These are phyloP conservation scores for Venturia aucupariae DNA, from an alignment of 2,329 filamentous ascomycete species.

Conservation along the genomic window DNA sequence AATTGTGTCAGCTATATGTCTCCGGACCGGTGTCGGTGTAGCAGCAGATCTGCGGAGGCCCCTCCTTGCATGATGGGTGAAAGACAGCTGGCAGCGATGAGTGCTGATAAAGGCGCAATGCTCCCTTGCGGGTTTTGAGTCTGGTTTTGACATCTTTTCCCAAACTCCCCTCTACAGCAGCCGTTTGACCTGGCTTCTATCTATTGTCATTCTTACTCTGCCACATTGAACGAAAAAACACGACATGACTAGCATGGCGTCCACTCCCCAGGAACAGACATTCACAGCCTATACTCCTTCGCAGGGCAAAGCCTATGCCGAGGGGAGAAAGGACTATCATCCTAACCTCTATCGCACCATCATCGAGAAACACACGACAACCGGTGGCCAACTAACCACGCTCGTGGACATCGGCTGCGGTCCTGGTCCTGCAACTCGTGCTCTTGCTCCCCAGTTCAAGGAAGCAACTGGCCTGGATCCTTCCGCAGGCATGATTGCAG, in stretches of 20 bases:
- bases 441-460: constrained; percentile 38
- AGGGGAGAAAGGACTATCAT: constrained; percentile 35
- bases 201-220: neutral
- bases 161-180: too few species aligned
- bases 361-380: constrained; percentile 37
- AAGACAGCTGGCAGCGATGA: too few species aligned
- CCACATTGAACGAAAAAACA: neutral
- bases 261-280: constrained; percentile 21
- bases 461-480: constrained; percentile 43
- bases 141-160: too few species aligned
- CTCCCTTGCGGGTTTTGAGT: neutral
- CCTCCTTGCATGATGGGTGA: neutral
- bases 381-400: constrained; percentile 34
- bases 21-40: neutral
- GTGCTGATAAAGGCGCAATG: neutral
- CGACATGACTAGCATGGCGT: neutral
- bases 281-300: constrained; percentile 38
- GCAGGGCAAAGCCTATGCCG: constrained; percentile 38
- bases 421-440: constrained; percentile 41
- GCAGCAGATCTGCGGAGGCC: neutral
- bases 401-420: constrained; percentile 50
- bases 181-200: too few species aligned
- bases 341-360: constrained; percentile 39
- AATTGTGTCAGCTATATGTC: neutral
- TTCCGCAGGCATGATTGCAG: constrained; percentile 43